Evolutionary conservation across 2,329 filamentous ascomycete species (phyloP).

Genomic region (Neopestalotiopsis rosae): DNA sequence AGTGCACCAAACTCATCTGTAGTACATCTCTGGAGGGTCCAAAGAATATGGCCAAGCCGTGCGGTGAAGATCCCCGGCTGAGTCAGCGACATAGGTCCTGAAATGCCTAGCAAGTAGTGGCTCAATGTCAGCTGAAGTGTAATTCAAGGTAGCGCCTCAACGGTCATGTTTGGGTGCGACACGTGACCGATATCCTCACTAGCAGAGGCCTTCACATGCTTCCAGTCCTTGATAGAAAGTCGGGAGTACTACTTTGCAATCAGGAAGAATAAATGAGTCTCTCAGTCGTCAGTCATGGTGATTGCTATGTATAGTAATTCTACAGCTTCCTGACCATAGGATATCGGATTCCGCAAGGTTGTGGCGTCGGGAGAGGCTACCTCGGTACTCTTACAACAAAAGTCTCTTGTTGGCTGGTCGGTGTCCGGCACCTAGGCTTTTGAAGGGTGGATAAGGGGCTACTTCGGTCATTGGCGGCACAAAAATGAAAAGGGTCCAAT

Average conservation of each 20-base stretch:
- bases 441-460: background rate
- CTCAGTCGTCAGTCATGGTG: background rate
- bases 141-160: background rate
- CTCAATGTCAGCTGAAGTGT: background rate
- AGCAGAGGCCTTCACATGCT: background rate
- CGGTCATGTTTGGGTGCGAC: background rate
- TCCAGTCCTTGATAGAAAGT: background rate
- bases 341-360: background rate
- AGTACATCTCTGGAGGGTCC: no score
- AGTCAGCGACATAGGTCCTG: no score
- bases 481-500: constrained; percentile 5
- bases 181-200: background rate
- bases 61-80: no score
- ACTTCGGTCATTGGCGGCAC: constrained; percentile 13
- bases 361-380: background rate
- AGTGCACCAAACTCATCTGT: no score
- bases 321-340: background rate
- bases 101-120: no score
- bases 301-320: background rate
- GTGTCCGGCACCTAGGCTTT: background rate
- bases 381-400: background rate
- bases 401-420: background rate
- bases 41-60: no score
- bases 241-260: background rate
- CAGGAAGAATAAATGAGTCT: background rate